Conservation (phyloP, 345 rosid genomes). For the Erysimum cheiranthoides region DNA sequence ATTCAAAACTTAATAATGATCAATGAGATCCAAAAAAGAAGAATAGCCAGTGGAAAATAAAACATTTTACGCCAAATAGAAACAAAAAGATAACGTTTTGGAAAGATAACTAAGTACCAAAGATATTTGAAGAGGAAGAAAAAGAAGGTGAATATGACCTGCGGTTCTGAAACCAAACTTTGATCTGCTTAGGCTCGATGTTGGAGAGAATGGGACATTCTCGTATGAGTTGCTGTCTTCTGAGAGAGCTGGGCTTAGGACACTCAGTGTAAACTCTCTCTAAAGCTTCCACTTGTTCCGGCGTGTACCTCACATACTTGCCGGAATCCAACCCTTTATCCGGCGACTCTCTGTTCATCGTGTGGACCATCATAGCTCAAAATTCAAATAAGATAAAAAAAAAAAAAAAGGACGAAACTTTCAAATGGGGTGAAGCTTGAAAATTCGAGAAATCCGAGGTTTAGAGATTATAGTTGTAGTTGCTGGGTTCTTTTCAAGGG, state of each 20-base stretch:
- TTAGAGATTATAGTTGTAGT: constrained; percentile 24
- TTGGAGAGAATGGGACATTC: constrained; percentile 51
- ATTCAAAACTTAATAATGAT: constrained; percentile 25
- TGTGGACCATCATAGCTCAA: constrained; percentile 48
- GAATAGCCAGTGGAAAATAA: neutral
- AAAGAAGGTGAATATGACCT: constrained; percentile 29
- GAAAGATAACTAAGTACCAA: neutral
- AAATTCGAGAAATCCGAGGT: constrained; percentile 33
- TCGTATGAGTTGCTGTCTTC: constrained; percentile 48
- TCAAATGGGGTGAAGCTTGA: neutral
- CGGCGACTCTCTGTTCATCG: constrained; percentile 50
- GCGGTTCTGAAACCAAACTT: constrained; percentile 54
- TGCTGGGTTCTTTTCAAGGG: constrained; percentile 44
- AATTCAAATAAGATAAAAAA: neutral
- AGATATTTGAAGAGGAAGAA: neutral
- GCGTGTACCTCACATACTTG: constrained; percentile 49
- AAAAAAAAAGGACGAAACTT: neutral
- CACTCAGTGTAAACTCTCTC: constrained; percentile 51
- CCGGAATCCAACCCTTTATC: constrained; percentile 49
- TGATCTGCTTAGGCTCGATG: constrained; percentile 49
- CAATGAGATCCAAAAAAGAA: constrained; percentile 26
- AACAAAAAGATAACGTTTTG: neutral
- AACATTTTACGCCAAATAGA: neutral
- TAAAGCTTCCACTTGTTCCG: constrained; percentile 50
- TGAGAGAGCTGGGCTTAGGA: constrained; percentile 48